These are phyloP conservation scores for Fomitopsis serialis DNA, from an alignment of 768 basidiomycete species.

Conservation along the genomic window DNA sequence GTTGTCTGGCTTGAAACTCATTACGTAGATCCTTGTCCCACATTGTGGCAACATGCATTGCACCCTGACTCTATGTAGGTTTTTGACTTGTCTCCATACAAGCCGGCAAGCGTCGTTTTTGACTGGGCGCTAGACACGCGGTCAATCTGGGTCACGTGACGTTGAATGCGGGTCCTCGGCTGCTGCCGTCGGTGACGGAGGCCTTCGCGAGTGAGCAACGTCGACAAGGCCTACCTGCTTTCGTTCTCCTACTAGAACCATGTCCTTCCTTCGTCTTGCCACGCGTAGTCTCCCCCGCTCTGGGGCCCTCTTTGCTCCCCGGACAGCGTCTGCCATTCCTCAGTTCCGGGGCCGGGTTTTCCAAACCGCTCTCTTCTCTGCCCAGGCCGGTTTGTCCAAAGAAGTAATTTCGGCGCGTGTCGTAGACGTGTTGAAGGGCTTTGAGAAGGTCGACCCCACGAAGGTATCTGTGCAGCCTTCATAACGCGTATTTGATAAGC, in stretches of 20 bases:
- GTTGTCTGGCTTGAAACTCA: no score
- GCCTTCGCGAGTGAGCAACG: background rate
- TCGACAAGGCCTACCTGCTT: background rate
- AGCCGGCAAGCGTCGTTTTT: no score
- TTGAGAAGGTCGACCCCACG: slow-evolving; percentile 78
- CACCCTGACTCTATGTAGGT: no score
- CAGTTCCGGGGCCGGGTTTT: slow-evolving; percentile 19
- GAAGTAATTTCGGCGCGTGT: slow-evolving; percentile 71
- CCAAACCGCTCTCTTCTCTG: slow-evolving; percentile 53
- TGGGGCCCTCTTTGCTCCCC: slow-evolving; percentile 15
- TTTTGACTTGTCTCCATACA: no score
- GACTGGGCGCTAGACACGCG: no score
- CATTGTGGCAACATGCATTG: no score
- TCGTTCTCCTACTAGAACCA: slow-evolving; percentile 18
- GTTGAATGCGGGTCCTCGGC: no score
- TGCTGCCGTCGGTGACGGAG: no score
- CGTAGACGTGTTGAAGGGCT: slow-evolving; percentile 78
- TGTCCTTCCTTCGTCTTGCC: slow-evolving; percentile 54
- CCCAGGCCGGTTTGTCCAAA: slow-evolving; percentile 58
- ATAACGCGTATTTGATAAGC: background rate
- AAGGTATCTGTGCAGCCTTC: slow-evolving; percentile 43
- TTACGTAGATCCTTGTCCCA: no score
- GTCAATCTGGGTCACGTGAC: no score
- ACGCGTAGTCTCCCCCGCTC: slow-evolving; percentile 40
- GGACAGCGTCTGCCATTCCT: slow-evolving; percentile 15